Evolutionary conservation across 2,329 filamentous ascomycete genomes (phyloP), one percentile per base, ranked within the genome.

Genomic region (Orbilia blumenaviensis): DNA sequence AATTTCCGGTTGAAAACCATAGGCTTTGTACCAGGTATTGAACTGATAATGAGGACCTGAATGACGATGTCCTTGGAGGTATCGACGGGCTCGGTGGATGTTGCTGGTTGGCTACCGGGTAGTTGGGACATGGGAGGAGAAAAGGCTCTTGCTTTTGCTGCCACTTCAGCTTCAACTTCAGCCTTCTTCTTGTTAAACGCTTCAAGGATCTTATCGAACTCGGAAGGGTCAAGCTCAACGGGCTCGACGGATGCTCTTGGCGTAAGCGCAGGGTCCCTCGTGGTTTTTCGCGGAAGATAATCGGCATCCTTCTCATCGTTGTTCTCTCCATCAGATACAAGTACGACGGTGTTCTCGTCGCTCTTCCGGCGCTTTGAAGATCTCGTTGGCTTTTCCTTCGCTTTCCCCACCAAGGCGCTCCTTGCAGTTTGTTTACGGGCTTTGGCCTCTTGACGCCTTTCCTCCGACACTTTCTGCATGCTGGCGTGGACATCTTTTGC

Each of bases 341-440:
- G 10, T 10, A 69, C 66, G 25, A 23, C 25, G 5, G 48, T 41
- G 27, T 50, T 46, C 5, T 69, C 64, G 16, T 58, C 56, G n/a
- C 62, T 69, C 48, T 76, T 76, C 38, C 64, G 34, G 6, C 72
- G 38, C 21, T 76, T 76, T 10, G 72, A 69, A 9, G 64, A 60
- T 10, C 72, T 60, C n/a, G n/a, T 56, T 23, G 58, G 34, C 21
- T 44, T 10, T 9, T 66, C 46, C 9, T 64, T 60, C 58, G 60
- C 56, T 34, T 63, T 21, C 12, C 18, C 18, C 29, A 34, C 23
- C 14, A 8, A 4, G 25, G 58, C n/a, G 3, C 32, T 42, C 27
- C 72, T 68, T 2, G 36, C 42, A 34, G 67, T 77, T 29, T 38
- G 50, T 32, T 32, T 21, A 23, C 23, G 36, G 12, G 42, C 60